These are phyloP conservation scores for Mycena citricolor DNA, from an alignment of 1,284 basidiomycete genomes.

Conservation along the genomic window DNA sequence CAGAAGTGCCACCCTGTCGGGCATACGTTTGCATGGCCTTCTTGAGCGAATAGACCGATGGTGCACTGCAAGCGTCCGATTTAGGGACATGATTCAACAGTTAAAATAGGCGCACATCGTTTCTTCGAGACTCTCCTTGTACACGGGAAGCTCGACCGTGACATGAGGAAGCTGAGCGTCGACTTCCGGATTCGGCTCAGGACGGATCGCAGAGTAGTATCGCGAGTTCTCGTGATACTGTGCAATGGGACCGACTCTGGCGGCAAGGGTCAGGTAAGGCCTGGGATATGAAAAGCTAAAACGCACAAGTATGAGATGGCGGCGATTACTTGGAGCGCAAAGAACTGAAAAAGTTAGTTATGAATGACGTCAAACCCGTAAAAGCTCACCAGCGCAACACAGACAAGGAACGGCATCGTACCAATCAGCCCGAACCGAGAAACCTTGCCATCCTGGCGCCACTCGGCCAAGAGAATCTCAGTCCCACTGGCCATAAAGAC, in stretches of 20 bases:
- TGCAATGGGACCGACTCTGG: constrained; percentile 67
- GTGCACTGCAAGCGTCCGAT: constrained; percentile 44
- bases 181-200: constrained; percentile 59
- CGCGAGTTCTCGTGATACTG: constrained; percentile 74
- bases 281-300: constrained; percentile 1
- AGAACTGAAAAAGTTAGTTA: constrained; percentile 46
- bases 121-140: constrained; percentile 71
- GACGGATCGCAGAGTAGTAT: constrained; percentile 66
- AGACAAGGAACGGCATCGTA: constrained; percentile 68
- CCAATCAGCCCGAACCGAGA: constrained; percentile 63
- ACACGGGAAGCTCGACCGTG: constrained; percentile 78
- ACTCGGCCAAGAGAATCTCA: constrained; percentile 62
- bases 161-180: constrained; percentile 68
- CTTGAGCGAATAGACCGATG: constrained; percentile 80
- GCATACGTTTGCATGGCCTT: constrained; percentile 87
- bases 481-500: constrained; percentile 65
- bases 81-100: constrained; percentile 5
- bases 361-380: constrained; percentile 4
- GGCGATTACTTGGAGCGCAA: constrained; percentile 59
- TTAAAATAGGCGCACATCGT: constrained; percentile 55
- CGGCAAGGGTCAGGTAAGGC: background rate
- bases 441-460: constrained; percentile 62
- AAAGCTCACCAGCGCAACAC: constrained; percentile 65
- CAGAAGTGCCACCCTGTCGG: constrained; percentile 75
- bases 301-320: constrained; percentile 58